A percentile compares a stretch with the other conserved stretches of the same genome.
Evolutionary conservation across 73 alveolate species (phyloP).

Genomic region (Paramecium sexaurelia): DNA sequence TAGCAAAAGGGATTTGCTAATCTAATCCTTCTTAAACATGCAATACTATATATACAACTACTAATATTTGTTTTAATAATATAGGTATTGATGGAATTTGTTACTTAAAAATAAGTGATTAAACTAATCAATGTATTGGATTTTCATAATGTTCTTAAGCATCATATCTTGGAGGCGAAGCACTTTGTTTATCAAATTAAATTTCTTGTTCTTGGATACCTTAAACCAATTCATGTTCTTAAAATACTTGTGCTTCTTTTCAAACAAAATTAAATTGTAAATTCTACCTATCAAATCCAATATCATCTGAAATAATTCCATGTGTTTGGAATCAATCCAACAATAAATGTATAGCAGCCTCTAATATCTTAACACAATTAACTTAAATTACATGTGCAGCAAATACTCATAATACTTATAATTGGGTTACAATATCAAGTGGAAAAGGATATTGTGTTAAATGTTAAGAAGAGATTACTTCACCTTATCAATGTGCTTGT

Average conservation of each 20-base stretch:
- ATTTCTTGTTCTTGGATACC: not conserved
- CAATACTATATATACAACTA: not conserved
- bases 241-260: not conserved
- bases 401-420: conserved; percentile 1
- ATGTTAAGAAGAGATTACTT: not conserved
- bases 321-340: not conserved
- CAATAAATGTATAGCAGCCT: not conserved
- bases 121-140: not conserved
- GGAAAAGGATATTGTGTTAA: not conserved
- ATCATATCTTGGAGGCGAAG: not conserved
- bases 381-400: not conserved
- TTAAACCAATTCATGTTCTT: not conserved
- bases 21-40: not conserved
- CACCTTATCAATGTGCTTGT: not conserved
- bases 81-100: not conserved
- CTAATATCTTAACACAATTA: not conserved
- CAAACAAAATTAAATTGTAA: not conserved
- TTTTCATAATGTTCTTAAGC: not conserved
- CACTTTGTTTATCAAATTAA: not conserved
- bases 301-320: not conserved
- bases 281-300: not conserved
- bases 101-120: not conserved
- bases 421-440: not conserved
- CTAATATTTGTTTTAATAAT: not conserved
- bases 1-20: not conserved